Evolutionary conservation across 2,329 filamentous ascomycete species (phyloP).

Genomic region (Aspergillus niger): DNA sequence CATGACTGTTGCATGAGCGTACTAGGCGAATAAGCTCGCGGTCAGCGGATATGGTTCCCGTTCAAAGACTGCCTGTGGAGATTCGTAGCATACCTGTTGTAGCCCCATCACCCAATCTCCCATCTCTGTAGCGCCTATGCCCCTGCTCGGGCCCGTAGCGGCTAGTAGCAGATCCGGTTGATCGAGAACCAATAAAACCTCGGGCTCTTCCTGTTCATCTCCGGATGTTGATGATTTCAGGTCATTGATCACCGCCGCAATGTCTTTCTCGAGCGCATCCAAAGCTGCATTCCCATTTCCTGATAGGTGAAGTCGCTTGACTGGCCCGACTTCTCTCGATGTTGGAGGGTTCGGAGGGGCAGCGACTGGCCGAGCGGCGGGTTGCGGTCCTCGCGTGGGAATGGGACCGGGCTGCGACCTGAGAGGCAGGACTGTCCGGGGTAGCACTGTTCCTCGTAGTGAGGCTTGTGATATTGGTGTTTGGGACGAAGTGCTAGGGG

Average conservation of each 20-base stretch:
- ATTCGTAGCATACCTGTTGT: slow-evolving; percentile 60
- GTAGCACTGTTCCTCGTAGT: slow-evolving; percentile 19
- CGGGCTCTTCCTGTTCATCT: slow-evolving; percentile 28
- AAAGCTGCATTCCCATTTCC: slow-evolving; percentile 33
- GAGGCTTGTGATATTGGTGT: slow-evolving; percentile 11
- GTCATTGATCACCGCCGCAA: slow-evolving; percentile 35
- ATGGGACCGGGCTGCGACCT: slow-evolving; percentile 29
- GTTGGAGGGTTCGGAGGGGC: slow-evolving; percentile 16
- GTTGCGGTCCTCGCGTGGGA: slow-evolving; percentile 25
- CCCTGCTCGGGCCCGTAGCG: slow-evolving; percentile 52
- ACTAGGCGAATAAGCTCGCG: slow-evolving; percentile 41
- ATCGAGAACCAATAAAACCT: slow-evolving; percentile 64
- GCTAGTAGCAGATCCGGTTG: slow-evolving; percentile 67
- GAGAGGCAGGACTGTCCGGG: slow-evolving; percentile 30
- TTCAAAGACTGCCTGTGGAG: not conserved
- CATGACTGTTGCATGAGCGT: slow-evolving; percentile 66
- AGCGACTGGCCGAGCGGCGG: slow-evolving; percentile 11
- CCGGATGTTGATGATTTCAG: slow-evolving; percentile 25
- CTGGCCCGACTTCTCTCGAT: slow-evolving; percentile 22
- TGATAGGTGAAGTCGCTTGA: slow-evolving; percentile 33
- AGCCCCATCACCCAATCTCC: slow-evolving; percentile 60
- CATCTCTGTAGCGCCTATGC: slow-evolving; percentile 48
- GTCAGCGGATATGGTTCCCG: slow-evolving; percentile 6
- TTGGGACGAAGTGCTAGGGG: slow-evolving; percentile 17
- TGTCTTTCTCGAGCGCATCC: slow-evolving; percentile 38